Evolutionary conservation across 2,329 filamentous ascomycete genomes (phyloP).

Genomic region (Monilinia aucupariae): DNA sequence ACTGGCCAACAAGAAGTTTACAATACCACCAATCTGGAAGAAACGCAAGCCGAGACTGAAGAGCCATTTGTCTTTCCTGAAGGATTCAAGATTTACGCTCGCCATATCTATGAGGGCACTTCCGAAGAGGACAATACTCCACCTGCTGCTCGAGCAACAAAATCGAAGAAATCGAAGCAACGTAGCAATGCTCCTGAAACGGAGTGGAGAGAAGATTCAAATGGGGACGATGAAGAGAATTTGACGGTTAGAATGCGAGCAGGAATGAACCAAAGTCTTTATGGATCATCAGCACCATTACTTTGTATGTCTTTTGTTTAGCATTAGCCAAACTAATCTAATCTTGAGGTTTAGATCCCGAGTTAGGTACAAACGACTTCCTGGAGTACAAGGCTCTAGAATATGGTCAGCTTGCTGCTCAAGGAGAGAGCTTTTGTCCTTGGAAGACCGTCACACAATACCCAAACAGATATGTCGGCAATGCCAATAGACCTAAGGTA

Average conservation of each 20-base stretch:
- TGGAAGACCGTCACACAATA: constrained; percentile 53
- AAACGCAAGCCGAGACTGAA: not conserved
- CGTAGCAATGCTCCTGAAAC: not conserved
- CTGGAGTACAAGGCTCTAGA: constrained; percentile 23
- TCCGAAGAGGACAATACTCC: not conserved
- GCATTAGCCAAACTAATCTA: not conserved
- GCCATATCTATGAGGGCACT: constrained; percentile 10
- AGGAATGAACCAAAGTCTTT: not conserved
- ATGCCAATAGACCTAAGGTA: constrained; percentile 39
- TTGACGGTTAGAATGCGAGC: not conserved
- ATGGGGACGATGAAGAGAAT: not conserved
- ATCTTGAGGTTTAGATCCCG: constrained; percentile 3
- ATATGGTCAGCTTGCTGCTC: constrained; percentile 28
- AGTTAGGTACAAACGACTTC: constrained; percentile 15
- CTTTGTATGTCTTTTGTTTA: not conserved
- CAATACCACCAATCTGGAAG: not conserved
- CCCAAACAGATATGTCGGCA: constrained; percentile 53
- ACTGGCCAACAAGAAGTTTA: constrained; percentile 7
- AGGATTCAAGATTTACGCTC: constrained; percentile 2
- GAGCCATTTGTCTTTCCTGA: constrained; percentile 1
- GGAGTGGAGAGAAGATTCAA: not conserved
- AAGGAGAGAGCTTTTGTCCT: constrained; percentile 41
- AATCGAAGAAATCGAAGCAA: not conserved
- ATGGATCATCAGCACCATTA: constrained; percentile 6
- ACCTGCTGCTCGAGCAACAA: not conserved